Percentiles rank a stretch among this genome's conserved stretches.
Conservation (phyloP, 2,329 filamentous ascomycete species). For the Tolypocladium ophioglossoides region DNA sequence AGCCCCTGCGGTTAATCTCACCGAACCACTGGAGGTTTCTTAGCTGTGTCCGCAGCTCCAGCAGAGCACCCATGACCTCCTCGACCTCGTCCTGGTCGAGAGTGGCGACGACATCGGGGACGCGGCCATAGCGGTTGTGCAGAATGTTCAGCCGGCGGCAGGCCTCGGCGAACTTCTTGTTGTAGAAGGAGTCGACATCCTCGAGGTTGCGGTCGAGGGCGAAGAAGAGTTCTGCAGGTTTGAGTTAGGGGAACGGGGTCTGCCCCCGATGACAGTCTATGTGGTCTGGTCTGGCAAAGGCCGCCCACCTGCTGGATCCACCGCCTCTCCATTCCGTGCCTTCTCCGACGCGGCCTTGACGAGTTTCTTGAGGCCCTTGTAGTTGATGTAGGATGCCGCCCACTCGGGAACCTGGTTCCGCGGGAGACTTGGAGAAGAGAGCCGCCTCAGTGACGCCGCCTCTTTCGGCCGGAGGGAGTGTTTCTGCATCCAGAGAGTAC, state of each 20-base stretch:
- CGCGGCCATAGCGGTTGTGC: conserved; percentile 75
- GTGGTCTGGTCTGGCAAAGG: conserved; percentile 14
- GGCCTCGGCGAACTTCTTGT: conserved; percentile 83
- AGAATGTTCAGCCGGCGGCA: conserved; percentile 76
- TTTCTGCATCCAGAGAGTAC: conserved; percentile 11
- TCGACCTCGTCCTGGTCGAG: conserved; percentile 84
- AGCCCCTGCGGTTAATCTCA: conserved; percentile 89
- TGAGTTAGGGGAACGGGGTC: conserved; percentile 20
- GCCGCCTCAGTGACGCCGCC: conserved; percentile 7
- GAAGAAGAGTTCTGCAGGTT: conserved; percentile 79
- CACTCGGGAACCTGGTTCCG: conserved; percentile 82
- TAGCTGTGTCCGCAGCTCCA: conserved; percentile 79
- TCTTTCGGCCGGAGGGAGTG: not conserved
- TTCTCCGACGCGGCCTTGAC: conserved; percentile 70
- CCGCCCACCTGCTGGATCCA: conserved; percentile 80
- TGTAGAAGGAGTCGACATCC: conserved; percentile 93
- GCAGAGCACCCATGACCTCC: conserved; percentile 79
- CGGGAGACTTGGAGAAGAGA: conserved; percentile 42
- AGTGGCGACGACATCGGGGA: conserved; percentile 55
- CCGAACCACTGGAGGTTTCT: conserved; percentile 96
- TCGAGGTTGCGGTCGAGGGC: conserved; percentile 94
- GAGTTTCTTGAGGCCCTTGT: conserved; percentile 88
- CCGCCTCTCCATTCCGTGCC: conserved; percentile 57
- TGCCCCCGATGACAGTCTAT: conserved; percentile 13
- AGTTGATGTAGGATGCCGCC: conserved; percentile 77